Evolutionary conservation across 345 rosid genomes (phyloP).

Genomic region (Microthlaspi erraticum): DNA sequence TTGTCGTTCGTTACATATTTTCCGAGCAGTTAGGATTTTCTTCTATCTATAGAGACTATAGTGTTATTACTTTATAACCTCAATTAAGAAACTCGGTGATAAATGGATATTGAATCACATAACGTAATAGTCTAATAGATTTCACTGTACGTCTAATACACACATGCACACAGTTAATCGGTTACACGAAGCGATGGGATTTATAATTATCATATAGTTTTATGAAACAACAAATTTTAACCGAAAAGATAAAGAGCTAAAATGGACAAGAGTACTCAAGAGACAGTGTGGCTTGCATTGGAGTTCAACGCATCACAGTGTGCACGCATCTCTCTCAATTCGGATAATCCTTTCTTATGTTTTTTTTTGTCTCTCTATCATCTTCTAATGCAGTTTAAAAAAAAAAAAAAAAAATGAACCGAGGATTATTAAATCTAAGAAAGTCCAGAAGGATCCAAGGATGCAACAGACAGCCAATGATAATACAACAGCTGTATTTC

Average conservation of each 20-base stretch:
- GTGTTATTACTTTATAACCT: constrained; percentile 5
- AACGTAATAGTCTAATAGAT: neutral
- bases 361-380: constrained; percentile 11
- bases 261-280: constrained; percentile 21
- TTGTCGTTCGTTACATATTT: constrained; percentile 37
- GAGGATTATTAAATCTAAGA: constrained; percentile 9
- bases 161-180: neutral
- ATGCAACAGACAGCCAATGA: constrained; percentile 25
- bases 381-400: constrained; percentile 12
- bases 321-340: constrained; percentile 28
- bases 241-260: neutral
- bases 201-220: neutral
- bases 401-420: neutral
- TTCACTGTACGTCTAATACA: neutral
- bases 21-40: constrained; percentile 35
- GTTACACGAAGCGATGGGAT: constrained; percentile 13
- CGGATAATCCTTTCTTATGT: neutral
- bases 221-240: neutral
- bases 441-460: constrained; percentile 12
- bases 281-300: constrained; percentile 30
- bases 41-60: neutral
- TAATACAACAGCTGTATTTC: constrained; percentile 8
- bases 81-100: constrained; percentile 15
- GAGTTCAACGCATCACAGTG: constrained; percentile 33
- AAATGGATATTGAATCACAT: neutral